Conservation (phyloP, 1,284 basidiomycete species). For the Coniophora puteana region DNA sequence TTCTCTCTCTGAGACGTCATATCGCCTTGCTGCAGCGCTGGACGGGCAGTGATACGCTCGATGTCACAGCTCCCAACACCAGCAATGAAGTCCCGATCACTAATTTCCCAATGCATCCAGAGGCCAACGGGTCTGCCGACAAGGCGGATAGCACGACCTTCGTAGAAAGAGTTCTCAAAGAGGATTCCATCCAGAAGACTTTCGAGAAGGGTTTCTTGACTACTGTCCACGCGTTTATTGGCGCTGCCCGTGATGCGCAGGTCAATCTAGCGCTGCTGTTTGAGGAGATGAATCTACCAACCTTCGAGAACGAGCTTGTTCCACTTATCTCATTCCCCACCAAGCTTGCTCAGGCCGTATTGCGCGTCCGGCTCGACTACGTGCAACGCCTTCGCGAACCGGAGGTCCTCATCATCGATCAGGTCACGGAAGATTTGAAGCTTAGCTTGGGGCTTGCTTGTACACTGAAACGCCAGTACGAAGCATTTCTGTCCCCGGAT, state of each 20-base stretch:
- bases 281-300: constrained; percentile 84
- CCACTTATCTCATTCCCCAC: constrained; percentile 95
- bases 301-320: constrained; percentile 90
- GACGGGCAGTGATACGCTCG: constrained; percentile 90
- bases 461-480: constrained; percentile 92
- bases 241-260: constrained; percentile 85
- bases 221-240: constrained; percentile 84
- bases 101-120: constrained; percentile 21
- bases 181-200: constrained; percentile 90
- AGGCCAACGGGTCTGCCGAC: constrained; percentile 32
- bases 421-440: constrained; percentile 93
- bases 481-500: constrained; percentile 84
- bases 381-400: constrained; percentile 89
- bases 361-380: constrained; percentile 89
- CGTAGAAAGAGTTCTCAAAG: constrained; percentile 93
- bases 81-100: constrained; percentile 52
- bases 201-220: constrained; percentile 93
- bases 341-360: constrained; percentile 87
- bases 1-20: constrained; percentile 75
- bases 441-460: constrained; percentile 92
- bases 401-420: constrained; percentile 89
- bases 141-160: constrained; percentile 69
- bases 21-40: constrained; percentile 80
- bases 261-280: constrained; percentile 76
- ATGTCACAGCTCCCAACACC: constrained; percentile 77